These are phyloP conservation scores for Amanita pseudoporphyria DNA, from an alignment of 768 basidiomycete species.

Conservation along the genomic window DNA sequence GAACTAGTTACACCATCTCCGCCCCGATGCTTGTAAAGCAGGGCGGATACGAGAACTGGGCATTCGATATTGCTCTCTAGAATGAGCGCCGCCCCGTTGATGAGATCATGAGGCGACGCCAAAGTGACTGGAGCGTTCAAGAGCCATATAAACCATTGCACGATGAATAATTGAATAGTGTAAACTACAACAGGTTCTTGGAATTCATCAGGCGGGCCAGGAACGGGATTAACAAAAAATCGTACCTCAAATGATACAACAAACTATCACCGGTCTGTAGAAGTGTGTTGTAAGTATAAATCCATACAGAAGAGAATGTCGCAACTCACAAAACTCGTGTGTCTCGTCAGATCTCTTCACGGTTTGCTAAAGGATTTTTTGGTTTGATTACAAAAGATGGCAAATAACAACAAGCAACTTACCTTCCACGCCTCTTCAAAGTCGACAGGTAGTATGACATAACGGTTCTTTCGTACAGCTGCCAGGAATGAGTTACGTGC, in stretches of 20 bases:
- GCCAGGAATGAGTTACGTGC: conserved; percentile 7
- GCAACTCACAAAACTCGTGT: conserved; percentile 83
- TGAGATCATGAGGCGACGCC: conserved; percentile 51
- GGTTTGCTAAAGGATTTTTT: conserved; percentile 62
- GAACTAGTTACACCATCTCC: conserved; percentile 9
- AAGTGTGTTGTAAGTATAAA: not conserved
- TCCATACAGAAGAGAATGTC: not conserved
- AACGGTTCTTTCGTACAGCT: conserved; percentile 98
- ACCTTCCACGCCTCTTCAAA: conserved; percentile 99
- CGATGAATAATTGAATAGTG: not conserved
- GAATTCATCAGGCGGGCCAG: not conserved
- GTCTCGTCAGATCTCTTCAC: conserved; percentile 97
- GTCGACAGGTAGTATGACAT: conserved; percentile 92
- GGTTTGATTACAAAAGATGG: conserved; percentile 16
- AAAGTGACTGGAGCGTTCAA: conserved; percentile 57
- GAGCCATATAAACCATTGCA: not conserved
- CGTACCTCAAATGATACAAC: conserved; percentile 17
- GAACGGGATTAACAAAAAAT: not conserved
- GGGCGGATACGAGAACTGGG: not conserved
- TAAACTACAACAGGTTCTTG: conserved; percentile 1
- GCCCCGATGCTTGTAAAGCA: not conserved
- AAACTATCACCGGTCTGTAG: conserved; percentile 4
- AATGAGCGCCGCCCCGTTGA: conserved; percentile 74
- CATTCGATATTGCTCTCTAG: conserved; percentile 61
- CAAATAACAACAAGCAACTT: conserved; percentile 53